Evolutionary conservation across 768 basidiomycete species (phyloP).

Genomic region (Lanmaoa rubissima): DNA sequence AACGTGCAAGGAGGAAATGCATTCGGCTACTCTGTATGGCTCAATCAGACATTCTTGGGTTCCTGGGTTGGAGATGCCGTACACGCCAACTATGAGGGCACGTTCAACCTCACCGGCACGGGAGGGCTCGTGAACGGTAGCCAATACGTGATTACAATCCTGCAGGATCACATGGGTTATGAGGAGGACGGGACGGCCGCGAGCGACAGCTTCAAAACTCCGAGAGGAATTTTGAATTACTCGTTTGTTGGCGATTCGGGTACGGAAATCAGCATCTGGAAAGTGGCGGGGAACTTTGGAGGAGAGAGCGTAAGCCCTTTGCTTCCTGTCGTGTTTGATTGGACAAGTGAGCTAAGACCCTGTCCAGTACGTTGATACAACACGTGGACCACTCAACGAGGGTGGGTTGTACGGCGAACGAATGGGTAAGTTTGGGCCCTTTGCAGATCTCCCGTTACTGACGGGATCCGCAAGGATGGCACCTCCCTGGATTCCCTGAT

Average conservation of each 20-base stretch:
- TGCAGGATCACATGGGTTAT: conserved; percentile 56
- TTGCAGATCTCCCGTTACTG: background rate
- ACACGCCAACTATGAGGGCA: conserved; percentile 13
- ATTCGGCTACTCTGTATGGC: conserved; percentile 51
- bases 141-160: conserved; percentile 45
- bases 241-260: conserved; percentile 41
- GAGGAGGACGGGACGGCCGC: conserved; percentile 45
- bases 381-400: conserved; percentile 58
- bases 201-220: conserved; percentile 46
- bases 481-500: conserved; percentile 56
- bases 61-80: conserved; percentile 31
- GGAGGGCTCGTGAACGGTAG: conserved; percentile 22
- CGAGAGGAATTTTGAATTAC: conserved; percentile 48
- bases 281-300: conserved; percentile 49
- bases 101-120: conserved; percentile 12
- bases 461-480: conserved; percentile 39
- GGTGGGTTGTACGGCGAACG: conserved; percentile 58
- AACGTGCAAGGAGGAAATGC: conserved; percentile 45
- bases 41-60: conserved; percentile 46
- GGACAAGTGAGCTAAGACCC: background rate
- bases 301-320: conserved; percentile 40
- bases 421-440: conserved; percentile 29
- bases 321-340: background rate
- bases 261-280: conserved; percentile 44
- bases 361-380: conserved; percentile 43